Percentiles rank a stretch among this genome's conserved stretches.
Conservation (phyloP, 139 green algal genomes). For the Raphidocelis subcapitata region DNA sequence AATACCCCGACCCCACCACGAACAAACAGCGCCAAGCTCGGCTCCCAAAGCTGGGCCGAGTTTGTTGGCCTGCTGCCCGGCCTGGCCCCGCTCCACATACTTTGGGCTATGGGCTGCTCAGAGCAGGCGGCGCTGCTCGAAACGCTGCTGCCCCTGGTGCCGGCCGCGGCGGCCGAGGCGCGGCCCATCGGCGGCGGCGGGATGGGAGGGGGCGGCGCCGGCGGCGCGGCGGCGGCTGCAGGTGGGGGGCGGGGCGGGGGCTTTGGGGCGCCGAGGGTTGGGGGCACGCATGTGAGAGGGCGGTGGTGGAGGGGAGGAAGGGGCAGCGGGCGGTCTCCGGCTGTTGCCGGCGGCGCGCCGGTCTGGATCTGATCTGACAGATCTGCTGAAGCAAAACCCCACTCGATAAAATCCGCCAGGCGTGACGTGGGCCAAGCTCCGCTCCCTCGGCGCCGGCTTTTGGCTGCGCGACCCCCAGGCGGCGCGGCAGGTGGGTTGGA, state of each 20-base stretch:
- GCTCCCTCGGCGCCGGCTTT: slow-evolving; percentile 70
- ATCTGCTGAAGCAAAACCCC: too few species aligned
- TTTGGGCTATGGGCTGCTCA: slow-evolving; percentile 35
- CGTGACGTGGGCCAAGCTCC: slow-evolving; percentile 69
- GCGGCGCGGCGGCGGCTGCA: neutral
- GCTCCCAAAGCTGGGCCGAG: slow-evolving; percentile 21
- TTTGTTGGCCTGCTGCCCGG: slow-evolving; percentile 36
- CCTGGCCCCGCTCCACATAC: slow-evolving; percentile 29
- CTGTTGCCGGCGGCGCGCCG: too few species aligned
- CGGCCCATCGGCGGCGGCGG: neutral
- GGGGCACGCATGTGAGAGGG: neutral
- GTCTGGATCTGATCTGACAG: too few species aligned
- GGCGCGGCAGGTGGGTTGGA: neutral
- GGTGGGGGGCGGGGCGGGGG: neutral
- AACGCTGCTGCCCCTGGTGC: slow-evolving; percentile 41
- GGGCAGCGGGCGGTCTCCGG: too few species aligned
- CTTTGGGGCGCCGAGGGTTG: neutral
- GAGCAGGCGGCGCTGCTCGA: slow-evolving; percentile 39
- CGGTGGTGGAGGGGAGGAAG: too few species aligned
- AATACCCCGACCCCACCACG: neutral
- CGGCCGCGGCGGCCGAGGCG: slow-evolving; percentile 17
- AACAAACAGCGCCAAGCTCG: slow-evolving; percentile 3
- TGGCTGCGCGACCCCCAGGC: slow-evolving; percentile 68
- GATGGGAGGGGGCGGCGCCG: neutral
- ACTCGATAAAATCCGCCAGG: too few species aligned